Conservation (phyloP, 257 asterid species). For the Galeopsis tetrahit region DNA sequence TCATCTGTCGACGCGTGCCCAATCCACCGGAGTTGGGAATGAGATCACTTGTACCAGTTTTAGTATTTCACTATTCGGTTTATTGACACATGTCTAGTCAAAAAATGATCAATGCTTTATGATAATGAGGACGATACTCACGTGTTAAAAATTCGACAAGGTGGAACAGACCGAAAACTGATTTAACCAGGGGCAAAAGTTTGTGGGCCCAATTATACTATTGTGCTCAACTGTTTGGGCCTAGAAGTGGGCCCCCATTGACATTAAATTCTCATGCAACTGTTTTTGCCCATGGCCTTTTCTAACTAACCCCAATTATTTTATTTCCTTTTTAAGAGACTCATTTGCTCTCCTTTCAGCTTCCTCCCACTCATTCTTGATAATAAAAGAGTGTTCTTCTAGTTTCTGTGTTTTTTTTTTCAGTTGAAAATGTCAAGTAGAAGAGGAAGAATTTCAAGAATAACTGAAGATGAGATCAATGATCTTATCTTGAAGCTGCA, state of each 20-base stretch:
- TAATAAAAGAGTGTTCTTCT: background rate
- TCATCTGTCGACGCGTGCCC: slow-evolving; percentile 4
- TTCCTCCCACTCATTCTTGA: slow-evolving; percentile 29
- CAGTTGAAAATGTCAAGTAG: slow-evolving; percentile 52
- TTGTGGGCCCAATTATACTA: slow-evolving; percentile 42
- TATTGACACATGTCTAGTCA: too few species aligned
- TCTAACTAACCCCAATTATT: slow-evolving; percentile 33
- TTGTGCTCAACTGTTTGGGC: slow-evolving; percentile 33
- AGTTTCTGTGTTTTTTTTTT: slow-evolving; percentile 10
- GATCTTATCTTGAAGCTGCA: slow-evolving; percentile 62
- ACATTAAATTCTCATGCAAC: slow-evolving; percentile 29
- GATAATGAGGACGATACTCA: too few species aligned
- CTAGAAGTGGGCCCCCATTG: slow-evolving; percentile 28
- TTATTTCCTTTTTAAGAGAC: slow-evolving; percentile 44
- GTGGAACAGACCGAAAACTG: background rate
- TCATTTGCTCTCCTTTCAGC: slow-evolving; percentile 37
- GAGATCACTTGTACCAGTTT: too few species aligned
- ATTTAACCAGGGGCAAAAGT: slow-evolving; percentile 19
- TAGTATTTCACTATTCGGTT: too few species aligned
- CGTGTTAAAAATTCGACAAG: too few species aligned
- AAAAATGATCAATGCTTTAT: too few species aligned
- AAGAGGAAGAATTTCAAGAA: slow-evolving; percentile 48
- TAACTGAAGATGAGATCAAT: slow-evolving; percentile 64
- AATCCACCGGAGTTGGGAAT: slow-evolving; percentile 6
- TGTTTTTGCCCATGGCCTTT: slow-evolving; percentile 31